phyloP scores from a whole-genome alignment of 1,284 basidiomycete species.

The Coniferiporia sulphurascens region DNA sequence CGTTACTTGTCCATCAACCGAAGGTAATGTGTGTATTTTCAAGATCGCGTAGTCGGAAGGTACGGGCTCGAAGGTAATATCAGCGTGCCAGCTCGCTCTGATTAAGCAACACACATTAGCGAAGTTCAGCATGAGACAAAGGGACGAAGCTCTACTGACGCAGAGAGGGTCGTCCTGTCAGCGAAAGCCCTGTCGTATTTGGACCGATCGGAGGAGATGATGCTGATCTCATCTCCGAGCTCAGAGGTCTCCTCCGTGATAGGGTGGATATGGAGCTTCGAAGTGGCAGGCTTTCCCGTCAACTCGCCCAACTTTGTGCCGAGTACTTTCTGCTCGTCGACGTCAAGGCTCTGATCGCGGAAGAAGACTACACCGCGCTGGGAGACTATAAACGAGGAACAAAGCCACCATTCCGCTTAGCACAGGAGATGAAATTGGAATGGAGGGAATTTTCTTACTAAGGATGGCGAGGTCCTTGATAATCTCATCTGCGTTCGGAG shows the following conservation, averaged over 20 bases:
- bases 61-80: slow-evolving; percentile 68
- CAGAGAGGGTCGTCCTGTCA: slow-evolving; percentile 1
- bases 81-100: slow-evolving; percentile 49
- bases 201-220: slow-evolving; percentile 40
- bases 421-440: background rate
- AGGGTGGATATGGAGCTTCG: slow-evolving; percentile 61
- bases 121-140: background rate
- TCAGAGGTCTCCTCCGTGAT: slow-evolving; percentile 48
- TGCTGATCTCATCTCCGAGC: slow-evolving; percentile 44
- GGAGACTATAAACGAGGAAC: slow-evolving; percentile 33
- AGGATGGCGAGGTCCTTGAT: slow-evolving; percentile 47
- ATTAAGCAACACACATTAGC: slow-evolving; percentile 24
- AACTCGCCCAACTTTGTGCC: slow-evolving; percentile 47
- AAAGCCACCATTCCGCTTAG: background rate
- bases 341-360: slow-evolving; percentile 46
- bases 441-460: slow-evolving; percentile 16
- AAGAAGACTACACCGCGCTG: slow-evolving; percentile 74
- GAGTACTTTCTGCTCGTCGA: slow-evolving; percentile 42
- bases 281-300: slow-evolving; percentile 50
- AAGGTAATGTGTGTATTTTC: slow-evolving; percentile 49
- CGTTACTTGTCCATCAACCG: slow-evolving; percentile 25
- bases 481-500: slow-evolving; percentile 37
- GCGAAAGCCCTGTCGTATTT: background rate
- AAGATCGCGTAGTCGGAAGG: slow-evolving; percentile 59
- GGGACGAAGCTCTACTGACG: slow-evolving; percentile 2